Base-by-base conservation (phyloP, 129 eudicot genomes). In the Artemisia tridentata region DNA sequence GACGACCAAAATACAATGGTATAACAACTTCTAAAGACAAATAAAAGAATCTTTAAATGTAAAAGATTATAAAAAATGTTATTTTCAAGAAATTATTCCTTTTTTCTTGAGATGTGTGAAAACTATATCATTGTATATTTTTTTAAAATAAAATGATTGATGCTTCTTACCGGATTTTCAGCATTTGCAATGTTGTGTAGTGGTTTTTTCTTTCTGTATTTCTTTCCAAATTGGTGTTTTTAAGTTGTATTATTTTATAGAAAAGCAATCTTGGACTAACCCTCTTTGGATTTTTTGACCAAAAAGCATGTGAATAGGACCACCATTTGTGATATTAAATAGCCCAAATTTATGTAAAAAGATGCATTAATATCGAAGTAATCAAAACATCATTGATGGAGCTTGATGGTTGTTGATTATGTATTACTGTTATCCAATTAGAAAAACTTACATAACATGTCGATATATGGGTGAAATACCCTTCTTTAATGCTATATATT, bases 41-140 rank as follows among this genome's bases (percentile, higher is more conserved):
- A 61, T 8, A 9, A 21, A 20, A 23, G 19, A 74, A 31, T 29
- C n/a, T 7, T 67, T 73, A 66, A 13, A 43, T 15, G 6, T 27
- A 2, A 25, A 46, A 67, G 43, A 68, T 75, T 9, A 64, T 67
- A 38, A 62, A 71, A 63, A 17, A 0, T 71, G 53, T 53, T 54
- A 5, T 27, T 63, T 27, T 20, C 34, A 63, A 71, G 72, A 78
- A 70, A 71, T 53, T 65, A 71, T 71, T 77, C 81, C 43, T 54
- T 71, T 23, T 65, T 78, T 47, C 67, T 71, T 19, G 72, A 78
- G 61, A 78, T 64, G 17, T 64, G 81, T 63, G 56, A 12, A 60
- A 76, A 2, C 17, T 48, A 0, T 50, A 50, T 77, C 2, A 47
- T 25, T n/a, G 31, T 62, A 9, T 25, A 69, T 61, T 63, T 69